These are phyloP conservation scores for Hericium coralloides DNA, from an alignment of 768 basidiomycete genomes.

Conservation along the genomic window DNA sequence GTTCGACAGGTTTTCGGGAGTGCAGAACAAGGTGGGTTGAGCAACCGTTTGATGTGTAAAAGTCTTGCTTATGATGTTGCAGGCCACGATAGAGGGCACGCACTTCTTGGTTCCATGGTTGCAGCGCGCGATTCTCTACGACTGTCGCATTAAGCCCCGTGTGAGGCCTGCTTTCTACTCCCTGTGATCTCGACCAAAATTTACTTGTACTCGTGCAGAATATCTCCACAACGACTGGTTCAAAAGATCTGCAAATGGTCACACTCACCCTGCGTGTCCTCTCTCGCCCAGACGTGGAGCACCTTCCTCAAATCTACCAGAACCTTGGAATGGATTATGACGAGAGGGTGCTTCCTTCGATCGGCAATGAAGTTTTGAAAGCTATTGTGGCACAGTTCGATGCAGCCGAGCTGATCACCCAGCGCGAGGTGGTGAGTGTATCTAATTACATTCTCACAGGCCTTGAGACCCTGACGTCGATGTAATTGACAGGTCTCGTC, in stretches of 20 bases:
- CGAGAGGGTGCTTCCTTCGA: slow-evolving; percentile 93
- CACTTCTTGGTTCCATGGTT: slow-evolving; percentile 95
- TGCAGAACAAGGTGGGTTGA: slow-evolving; percentile 59
- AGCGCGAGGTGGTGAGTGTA: slow-evolving; percentile 83
- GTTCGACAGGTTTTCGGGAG: slow-evolving; percentile 96
- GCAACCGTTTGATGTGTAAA: neutral
- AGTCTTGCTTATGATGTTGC: neutral
- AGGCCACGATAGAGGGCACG: slow-evolving; percentile 91
- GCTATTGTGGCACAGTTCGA: slow-evolving; percentile 98
- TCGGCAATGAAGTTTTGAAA: slow-evolving; percentile 97
- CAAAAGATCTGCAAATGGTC: slow-evolving; percentile 98
- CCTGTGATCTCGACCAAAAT: neutral
- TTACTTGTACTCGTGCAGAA: slow-evolving; percentile 43
- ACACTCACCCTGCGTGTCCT: slow-evolving; percentile 94
- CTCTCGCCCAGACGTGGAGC: slow-evolving; percentile 82
- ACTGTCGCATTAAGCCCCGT: slow-evolving; percentile 94
- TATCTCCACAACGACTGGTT: slow-evolving; percentile 97
- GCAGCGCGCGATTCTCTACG: slow-evolving; percentile 93
- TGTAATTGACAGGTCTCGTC: slow-evolving; percentile 62
- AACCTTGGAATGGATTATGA: slow-evolving; percentile 93
- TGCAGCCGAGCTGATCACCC: slow-evolving; percentile 93
- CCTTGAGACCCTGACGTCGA: neutral
- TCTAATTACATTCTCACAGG: neutral
- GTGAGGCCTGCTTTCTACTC: slow-evolving; percentile 27
- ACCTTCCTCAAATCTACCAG: slow-evolving; percentile 92